These are phyloP conservation scores for Lipomyces lipofer DNA, from an alignment of 805 yeast genomes.

Conservation along the genomic window DNA sequence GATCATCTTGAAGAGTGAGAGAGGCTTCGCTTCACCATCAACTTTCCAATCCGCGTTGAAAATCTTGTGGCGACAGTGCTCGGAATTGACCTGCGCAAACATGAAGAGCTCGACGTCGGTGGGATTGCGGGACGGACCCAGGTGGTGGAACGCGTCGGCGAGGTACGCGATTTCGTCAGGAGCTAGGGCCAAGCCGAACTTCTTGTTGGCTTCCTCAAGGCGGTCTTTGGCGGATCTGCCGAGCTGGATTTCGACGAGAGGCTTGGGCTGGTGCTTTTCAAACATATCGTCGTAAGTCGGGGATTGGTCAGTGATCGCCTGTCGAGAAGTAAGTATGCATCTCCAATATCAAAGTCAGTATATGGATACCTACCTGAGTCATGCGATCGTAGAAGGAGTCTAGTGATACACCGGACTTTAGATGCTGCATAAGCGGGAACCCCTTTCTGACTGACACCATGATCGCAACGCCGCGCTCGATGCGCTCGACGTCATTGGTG, in stretches of 20 bases:
- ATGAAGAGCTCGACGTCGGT: slow-evolving; percentile 97
- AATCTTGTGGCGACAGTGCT: slow-evolving; percentile 98
- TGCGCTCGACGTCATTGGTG: slow-evolving; percentile 65
- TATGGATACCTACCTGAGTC: slow-evolving; percentile 68
- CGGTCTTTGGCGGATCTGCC: slow-evolving; percentile 55
- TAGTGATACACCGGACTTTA: slow-evolving; percentile 57
- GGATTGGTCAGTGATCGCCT: slow-evolving; percentile 49
- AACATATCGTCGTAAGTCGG: slow-evolving; percentile 73
- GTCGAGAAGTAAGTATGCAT: not conserved
- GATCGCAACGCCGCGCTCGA: slow-evolving; percentile 87
- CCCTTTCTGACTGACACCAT: slow-evolving; percentile 70
- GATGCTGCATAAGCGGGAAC: slow-evolving; percentile 60
- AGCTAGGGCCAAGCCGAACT: slow-evolving; percentile 92
- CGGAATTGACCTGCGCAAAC: slow-evolving; percentile 99
- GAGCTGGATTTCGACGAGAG: slow-evolving; percentile 72
- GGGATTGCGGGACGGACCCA: slow-evolving; percentile 73
- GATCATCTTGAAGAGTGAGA: slow-evolving; percentile 88
- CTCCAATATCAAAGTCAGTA: not conserved
- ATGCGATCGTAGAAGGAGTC: slow-evolving; percentile 85
- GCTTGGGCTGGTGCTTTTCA: slow-evolving; percentile 76
- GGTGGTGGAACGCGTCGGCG: slow-evolving; percentile 72
- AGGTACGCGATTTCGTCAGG: slow-evolving; percentile 89
- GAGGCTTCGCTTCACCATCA: slow-evolving; percentile 72
- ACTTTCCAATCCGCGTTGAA: slow-evolving; percentile 98
- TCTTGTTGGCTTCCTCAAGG: slow-evolving; percentile 72